These are phyloP conservation scores for Starmerella bacillaris DNA, from an alignment of 805 yeast species.

Conservation along the genomic window DNA sequence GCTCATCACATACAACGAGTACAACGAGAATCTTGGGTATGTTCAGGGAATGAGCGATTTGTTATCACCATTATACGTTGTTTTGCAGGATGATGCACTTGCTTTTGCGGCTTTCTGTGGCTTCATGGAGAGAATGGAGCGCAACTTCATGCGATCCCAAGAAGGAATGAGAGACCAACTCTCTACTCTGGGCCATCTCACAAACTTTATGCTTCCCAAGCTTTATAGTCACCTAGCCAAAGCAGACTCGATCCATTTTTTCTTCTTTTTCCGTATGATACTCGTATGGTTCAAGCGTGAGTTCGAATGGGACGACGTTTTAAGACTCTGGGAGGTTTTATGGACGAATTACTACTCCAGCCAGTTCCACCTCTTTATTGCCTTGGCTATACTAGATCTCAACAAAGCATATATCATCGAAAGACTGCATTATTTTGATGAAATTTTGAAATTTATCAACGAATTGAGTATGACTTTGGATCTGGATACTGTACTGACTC, in stretches of 20 bases:
- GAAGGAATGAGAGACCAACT: constrained; percentile 85
- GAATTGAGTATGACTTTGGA: constrained; percentile 66
- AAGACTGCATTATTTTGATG: constrained; percentile 66
- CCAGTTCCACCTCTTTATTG: constrained; percentile 75
- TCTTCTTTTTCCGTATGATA: constrained; percentile 87
- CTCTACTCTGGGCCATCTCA: constrained; percentile 61
- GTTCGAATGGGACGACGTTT: constrained; percentile 57
- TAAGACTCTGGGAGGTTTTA: constrained; percentile 76
- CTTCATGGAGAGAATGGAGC: constrained; percentile 88
- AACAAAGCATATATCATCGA: constrained; percentile 61
- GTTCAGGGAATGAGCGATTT: constrained; percentile 97
- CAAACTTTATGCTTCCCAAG: constrained; percentile 79
- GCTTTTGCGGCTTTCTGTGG: constrained; percentile 78
- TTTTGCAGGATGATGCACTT: constrained; percentile 47
- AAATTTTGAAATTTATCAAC: constrained; percentile 80
- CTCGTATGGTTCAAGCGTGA: constrained; percentile 93
- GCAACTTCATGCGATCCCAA: constrained; percentile 81
- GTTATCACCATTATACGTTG: constrained; percentile 61
- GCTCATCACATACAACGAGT: constrained; percentile 68
- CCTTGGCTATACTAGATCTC: constrained; percentile 75
- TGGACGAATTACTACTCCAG: constrained; percentile 78
- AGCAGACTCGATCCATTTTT: constrained; percentile 77
- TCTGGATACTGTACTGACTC: constrained; percentile 55
- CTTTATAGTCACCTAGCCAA: constrained; percentile 65
- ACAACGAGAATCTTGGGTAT: constrained; percentile 71